Evolutionary conservation across 225 moss, liverwort and hornwort species (phyloP).

Genomic region (Antitrichia curtipendula): DNA sequence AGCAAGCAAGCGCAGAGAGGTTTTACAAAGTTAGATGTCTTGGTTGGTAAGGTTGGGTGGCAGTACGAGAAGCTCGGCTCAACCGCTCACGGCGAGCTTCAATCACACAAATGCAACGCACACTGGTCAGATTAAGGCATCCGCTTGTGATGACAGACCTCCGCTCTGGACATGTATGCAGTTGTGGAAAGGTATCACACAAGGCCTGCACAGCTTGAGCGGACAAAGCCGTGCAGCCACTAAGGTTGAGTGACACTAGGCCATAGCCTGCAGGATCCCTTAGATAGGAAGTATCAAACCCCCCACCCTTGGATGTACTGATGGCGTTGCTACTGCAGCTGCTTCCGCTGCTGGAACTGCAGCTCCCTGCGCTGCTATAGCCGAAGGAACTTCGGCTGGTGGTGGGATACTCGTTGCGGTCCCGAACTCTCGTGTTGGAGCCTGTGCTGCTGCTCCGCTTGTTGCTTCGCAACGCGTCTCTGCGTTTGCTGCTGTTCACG

Average conservation of each 20-base stretch:
- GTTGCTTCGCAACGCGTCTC: conserved; percentile 23
- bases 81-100: conserved; percentile 82
- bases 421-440: conserved; percentile 24
- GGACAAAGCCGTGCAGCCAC: conserved; percentile 82
- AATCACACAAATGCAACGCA: conserved; percentile 85
- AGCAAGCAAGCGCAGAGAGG: not conserved
- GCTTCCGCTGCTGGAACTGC: conserved; percentile 37
- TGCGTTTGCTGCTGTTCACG: conserved; percentile 57
- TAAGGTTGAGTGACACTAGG: conserved; percentile 85
- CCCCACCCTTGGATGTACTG: conserved; percentile 25
- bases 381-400: conserved; percentile 27
- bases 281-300: conserved; percentile 58
- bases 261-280: conserved; percentile 63
- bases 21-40: conserved; percentile 20
- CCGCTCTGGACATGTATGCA: conserved; percentile 94
- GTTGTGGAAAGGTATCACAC: conserved; percentile 82
- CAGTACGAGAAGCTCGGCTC: conserved; percentile 33
- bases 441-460: conserved; percentile 41
- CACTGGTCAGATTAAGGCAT: conserved; percentile 93
- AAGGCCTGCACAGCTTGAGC: conserved; percentile 89
- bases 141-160: conserved; percentile 84
- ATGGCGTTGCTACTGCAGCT: conserved; percentile 57
- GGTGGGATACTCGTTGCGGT: conserved; percentile 4
- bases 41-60: conserved; percentile 26
- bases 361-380: conserved; percentile 47